Conservation (phyloP, 106 monocot species). For the Dactylorhiza incarnata region DNA sequence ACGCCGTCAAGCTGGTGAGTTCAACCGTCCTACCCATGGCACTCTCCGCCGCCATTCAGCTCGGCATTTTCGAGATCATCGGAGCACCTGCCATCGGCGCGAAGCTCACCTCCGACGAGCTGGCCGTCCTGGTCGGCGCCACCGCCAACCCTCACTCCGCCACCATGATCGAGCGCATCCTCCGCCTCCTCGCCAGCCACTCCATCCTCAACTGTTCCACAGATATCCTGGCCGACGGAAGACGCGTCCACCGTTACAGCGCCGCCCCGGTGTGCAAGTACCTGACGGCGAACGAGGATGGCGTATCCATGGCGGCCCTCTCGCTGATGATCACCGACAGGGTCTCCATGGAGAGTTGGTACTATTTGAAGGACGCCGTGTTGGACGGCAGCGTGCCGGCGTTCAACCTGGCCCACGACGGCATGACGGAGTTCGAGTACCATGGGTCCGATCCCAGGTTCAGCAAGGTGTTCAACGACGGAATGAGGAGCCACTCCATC, state of each 20-base stretch:
- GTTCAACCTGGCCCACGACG: slow-evolving; percentile 29
- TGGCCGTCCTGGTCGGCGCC: not conserved
- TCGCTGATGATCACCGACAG: not conserved
- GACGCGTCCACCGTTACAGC: not conserved
- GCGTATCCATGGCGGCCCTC: not conserved
- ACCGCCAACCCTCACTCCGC: not conserved
- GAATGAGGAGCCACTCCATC: slow-evolving; percentile 40
- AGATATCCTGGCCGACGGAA: not conserved
- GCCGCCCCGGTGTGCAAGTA: slow-evolving; percentile 7
- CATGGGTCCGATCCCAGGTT: slow-evolving; percentile 23
- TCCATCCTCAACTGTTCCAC: not conserved
- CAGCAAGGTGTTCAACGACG: slow-evolving; percentile 48
- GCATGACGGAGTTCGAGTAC: slow-evolving; percentile 31
- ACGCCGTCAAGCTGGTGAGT: not conserved
- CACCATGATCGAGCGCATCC: not conserved
- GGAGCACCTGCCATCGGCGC: not conserved
- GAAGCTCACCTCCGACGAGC: not conserved
- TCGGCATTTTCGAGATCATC: not conserved
- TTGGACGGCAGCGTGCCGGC: slow-evolving; percentile 23
- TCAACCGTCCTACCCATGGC: not conserved
- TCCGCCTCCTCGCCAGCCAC: not conserved
- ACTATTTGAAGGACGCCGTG: slow-evolving; percentile 25
- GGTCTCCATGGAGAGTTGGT: slow-evolving; percentile 1
- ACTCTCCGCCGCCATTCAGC: not conserved
- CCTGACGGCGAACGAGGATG: not conserved